Base-by-base conservation (phyloP, 1,284 basidiomycete species). In the Ceratobasidium sp. region DNA sequence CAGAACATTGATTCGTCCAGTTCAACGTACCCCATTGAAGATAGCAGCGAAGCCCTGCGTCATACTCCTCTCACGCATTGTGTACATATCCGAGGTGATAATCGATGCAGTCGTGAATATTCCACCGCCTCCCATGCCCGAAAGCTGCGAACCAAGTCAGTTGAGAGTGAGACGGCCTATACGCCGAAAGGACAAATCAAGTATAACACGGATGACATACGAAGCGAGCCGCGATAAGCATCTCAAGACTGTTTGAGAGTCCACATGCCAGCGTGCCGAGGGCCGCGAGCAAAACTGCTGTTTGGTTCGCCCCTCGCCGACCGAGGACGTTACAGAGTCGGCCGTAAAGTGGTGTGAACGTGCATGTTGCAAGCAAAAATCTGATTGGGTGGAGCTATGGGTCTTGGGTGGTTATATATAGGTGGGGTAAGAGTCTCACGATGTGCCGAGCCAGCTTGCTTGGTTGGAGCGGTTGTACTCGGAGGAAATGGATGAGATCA, bases 331-430 rank as follows among this genome's bases (percentile, higher is more conserved):
- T 91, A 79, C 88, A 91, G 22, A 95, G 82, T 33, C 93, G 88
- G 17, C 93, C 93, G 80, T 94, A 95, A 7, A 94, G 83, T 0
- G 93, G 93, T 0, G 93, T 94, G 78, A 95, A 94, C 0, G 92
- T 93, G 79, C 91, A 93, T 11, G 89, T 92, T 3, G 93, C 90
- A 36, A 95, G 86, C 15, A 95, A 83, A 81, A 92, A 94, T 19
- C 91, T 92, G 76, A 31, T 36, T 45, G 24, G 59, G 29, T 29
- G 14, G 41, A 11, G 36, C 36, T 9, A 66, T 78, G 22, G 75
- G 62, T 50, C 71, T 56, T 56, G 67, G 57, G 27, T 50, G 45
- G 45, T 22, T 47, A 44, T 9, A 44, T 41, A 41, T 41, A 36
- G 51, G 24, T 29, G 47, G 8, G 41, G 14, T 53, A 54, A 63